Percentiles rank a stretch among this genome's conserved stretches.
phyloP scores from a whole-genome alignment of 2,329 filamentous ascomycete genomes.

The Talaromyces amestolkiae region DNA sequence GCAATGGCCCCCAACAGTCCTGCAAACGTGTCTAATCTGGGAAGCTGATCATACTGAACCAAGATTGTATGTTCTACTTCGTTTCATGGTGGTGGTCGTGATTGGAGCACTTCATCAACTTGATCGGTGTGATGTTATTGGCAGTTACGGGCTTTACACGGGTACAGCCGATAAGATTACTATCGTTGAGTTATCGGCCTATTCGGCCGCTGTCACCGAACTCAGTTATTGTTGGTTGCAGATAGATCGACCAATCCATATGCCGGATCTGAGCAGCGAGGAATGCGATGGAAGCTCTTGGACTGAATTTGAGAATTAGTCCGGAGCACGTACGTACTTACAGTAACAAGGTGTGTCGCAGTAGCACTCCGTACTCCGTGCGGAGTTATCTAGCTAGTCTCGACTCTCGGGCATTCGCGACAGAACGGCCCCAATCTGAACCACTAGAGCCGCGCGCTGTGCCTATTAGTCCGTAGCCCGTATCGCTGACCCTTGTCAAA shows the following conservation, averaged over 20 bases:
- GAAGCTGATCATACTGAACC: not conserved
- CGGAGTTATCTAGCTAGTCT: not conserved
- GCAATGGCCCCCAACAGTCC: not conserved
- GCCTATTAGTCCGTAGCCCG: not conserved
- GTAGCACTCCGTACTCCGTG: constrained; percentile 2
- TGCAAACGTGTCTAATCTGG: not conserved
- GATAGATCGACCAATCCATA: not conserved
- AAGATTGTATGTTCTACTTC: not conserved
- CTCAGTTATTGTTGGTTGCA: not conserved
- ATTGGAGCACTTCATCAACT: not conserved
- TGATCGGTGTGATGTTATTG: not conserved
- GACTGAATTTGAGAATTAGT: not conserved
- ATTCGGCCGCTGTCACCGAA: not conserved
- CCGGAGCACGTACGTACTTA: not conserved
- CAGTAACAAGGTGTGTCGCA: not conserved
- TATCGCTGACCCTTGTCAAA: not conserved
- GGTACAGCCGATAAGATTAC: not conserved
- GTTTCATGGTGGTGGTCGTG: not conserved
- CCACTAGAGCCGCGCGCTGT: not conserved
- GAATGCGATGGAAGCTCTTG: not conserved
- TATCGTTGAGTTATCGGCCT: not conserved
- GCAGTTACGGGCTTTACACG: not conserved
- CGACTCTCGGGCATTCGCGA: not conserved
- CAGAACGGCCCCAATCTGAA: not conserved
- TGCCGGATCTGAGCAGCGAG: not conserved